A percentile compares a stretch with the other conserved stretches of the same genome.
Conservation (phyloP, 768 basidiomycete species). For the Podaxis rugospora region DNA sequence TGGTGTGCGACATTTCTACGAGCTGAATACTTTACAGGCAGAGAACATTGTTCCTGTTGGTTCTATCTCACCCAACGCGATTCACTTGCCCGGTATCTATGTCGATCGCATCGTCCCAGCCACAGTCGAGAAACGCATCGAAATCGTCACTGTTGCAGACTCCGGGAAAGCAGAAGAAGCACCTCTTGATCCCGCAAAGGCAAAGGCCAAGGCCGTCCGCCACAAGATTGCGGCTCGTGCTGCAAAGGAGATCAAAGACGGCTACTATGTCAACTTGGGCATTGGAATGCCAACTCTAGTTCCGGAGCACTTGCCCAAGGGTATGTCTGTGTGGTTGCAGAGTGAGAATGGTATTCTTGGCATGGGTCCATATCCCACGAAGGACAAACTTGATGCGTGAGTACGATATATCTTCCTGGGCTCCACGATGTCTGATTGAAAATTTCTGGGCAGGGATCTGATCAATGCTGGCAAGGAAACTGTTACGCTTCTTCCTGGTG, state of each 20-base stretch:
- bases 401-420: slow-evolving; percentile 22
- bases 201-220: slow-evolving; percentile 48
- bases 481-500: slow-evolving; percentile 87
- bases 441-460: slow-evolving; percentile 55
- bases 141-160: slow-evolving; percentile 66
- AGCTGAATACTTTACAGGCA: slow-evolving; percentile 42
- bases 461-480: slow-evolving; percentile 97
- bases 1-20: background rate
- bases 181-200: slow-evolving; percentile 43
- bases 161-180: slow-evolving; percentile 26
- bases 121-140: slow-evolving; percentile 72
- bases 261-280: slow-evolving; percentile 84
- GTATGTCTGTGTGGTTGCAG: slow-evolving; percentile 82
- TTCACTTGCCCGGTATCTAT: slow-evolving; percentile 84
- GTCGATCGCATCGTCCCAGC: slow-evolving; percentile 86
- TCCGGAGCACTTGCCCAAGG: slow-evolving; percentile 70
- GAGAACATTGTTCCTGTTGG: slow-evolving; percentile 87
- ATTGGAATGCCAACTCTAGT: slow-evolving; percentile 92
- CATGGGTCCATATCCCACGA: slow-evolving; percentile 86
- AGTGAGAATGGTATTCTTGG: slow-evolving; percentile 90
- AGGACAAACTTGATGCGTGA: slow-evolving; percentile 76
- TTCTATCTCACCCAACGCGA: slow-evolving; percentile 71
- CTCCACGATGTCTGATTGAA: background rate
- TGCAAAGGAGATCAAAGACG: slow-evolving; percentile 85
- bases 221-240: slow-evolving; percentile 82